phyloP scores from a whole-genome alignment of 441 rosid genomes.

The Erodium texanum region DNA sequence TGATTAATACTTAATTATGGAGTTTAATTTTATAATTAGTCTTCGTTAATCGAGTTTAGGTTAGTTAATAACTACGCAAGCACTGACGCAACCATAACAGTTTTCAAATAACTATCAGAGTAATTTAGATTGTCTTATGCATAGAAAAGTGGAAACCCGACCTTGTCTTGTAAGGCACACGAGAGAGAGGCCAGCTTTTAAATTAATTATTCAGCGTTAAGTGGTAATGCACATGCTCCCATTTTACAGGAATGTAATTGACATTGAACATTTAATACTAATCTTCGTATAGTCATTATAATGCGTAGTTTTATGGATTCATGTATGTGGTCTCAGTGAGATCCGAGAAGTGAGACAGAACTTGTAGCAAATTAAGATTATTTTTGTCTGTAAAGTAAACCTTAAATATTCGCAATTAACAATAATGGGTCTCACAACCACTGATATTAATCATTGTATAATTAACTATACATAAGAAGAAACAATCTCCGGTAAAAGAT shows the following conservation, averaged over 20 bases:
- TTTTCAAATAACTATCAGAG: no score
- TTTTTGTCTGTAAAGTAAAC: no score
- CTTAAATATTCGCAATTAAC: neutral
- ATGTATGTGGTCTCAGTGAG: neutral
- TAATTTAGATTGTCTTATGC: no score
- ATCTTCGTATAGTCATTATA: no score
- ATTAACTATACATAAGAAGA: neutral
- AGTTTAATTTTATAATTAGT: no score
- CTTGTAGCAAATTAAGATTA: neutral
- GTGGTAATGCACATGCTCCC: neutral
- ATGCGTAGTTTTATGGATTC: no score
- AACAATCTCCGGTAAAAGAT: neutral
- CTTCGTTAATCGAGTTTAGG: neutral
- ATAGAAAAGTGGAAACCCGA: neutral
- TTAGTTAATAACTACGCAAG: neutral
- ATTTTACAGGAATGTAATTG: neutral
- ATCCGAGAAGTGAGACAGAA: neutral
- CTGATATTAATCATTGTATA: neutral
- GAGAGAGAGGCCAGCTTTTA: no score
- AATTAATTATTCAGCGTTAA: no score
- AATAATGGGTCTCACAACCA: neutral
- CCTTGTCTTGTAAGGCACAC: neutral
- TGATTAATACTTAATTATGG: no score
- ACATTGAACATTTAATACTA: no score
- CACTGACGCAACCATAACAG: neutral